phyloP scores from a whole-genome alignment of 331 rosid genomes.

The Malus hybrid region DNA sequence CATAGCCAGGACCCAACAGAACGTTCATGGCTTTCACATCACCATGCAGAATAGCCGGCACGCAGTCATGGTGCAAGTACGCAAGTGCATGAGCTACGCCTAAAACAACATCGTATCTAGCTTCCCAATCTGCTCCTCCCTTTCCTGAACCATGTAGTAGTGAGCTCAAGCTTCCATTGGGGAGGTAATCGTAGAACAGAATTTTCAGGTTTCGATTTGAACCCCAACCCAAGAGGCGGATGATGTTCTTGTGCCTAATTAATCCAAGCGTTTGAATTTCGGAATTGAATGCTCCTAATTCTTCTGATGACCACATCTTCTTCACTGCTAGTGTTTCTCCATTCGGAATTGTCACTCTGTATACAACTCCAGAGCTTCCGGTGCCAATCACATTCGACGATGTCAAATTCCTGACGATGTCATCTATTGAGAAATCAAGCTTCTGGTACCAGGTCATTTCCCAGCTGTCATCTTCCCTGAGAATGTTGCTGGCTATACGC shows the following conservation, averaged over 20 bases:
- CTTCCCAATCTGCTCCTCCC: constrained; percentile 66
- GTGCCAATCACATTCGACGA: constrained; percentile 71
- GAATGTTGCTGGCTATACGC: constrained; percentile 23
- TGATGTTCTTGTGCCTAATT: constrained; percentile 63
- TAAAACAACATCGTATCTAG: constrained; percentile 50
- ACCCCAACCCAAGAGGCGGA: constrained; percentile 64
- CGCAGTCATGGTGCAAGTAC: constrained; percentile 78
- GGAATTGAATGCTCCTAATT: constrained; percentile 46
- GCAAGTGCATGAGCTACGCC: constrained; percentile 77
- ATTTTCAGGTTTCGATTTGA: constrained; percentile 49
- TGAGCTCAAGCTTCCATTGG: constrained; percentile 85
- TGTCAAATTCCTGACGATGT: constrained; percentile 50
- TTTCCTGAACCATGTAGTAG: constrained; percentile 60
- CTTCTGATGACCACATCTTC: constrained; percentile 71
- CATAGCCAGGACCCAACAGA: constrained; percentile 48
- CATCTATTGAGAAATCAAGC: constrained; percentile 49
- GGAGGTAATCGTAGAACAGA: constrained; percentile 62
- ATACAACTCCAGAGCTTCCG: constrained; percentile 78
- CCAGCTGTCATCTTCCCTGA: constrained; percentile 51
- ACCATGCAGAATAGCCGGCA: constrained; percentile 74
- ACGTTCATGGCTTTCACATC: constrained; percentile 85
- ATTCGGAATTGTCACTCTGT: constrained; percentile 43
- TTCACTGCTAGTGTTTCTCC: constrained; percentile 65
- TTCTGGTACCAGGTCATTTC: constrained; percentile 55
- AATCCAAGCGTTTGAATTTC: constrained; percentile 56